phyloP scores from a whole-genome alignment of 1,139 yeast species.

The Hansenula sp. region DNA sequence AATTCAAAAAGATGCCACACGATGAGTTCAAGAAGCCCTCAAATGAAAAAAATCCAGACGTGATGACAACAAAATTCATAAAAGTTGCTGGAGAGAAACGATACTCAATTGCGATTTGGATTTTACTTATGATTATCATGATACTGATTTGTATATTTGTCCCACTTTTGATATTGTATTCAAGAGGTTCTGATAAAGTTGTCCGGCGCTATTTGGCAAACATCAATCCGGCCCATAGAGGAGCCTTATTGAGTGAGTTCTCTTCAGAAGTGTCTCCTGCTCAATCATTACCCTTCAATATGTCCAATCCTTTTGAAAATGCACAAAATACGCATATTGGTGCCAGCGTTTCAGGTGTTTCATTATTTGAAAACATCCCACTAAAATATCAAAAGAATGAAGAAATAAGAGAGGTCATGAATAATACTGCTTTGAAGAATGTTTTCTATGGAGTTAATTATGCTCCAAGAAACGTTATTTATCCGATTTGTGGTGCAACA shows the following conservation, averaged over 20 bases:
- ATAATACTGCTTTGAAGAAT: conserved; percentile 26
- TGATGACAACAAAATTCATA: neutral
- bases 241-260: conserved; percentile 7
- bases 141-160: conserved; percentile 15
- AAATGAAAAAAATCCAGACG: neutral
- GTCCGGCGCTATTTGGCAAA: conserved; percentile 17
- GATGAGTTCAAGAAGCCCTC: neutral
- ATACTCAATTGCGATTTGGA: conserved; percentile 17
- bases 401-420: conserved; percentile 32
- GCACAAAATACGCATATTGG: neutral
- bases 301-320: neutral
- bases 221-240: conserved; percentile 14
- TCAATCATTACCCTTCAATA: too few species aligned
- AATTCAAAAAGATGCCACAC: too few species aligned
- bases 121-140: conserved; percentile 16
- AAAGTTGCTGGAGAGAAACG: neutral
- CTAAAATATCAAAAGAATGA: conserved; percentile 27
- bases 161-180: conserved; percentile 17
- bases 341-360: conserved; percentile 15
- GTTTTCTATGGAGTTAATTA: conserved; percentile 58
- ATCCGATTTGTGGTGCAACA: conserved; percentile 48
- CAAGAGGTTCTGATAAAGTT: conserved; percentile 20
- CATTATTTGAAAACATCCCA: conserved; percentile 26
- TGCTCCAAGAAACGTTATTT: conserved; percentile 45
- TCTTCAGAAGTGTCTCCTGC: too few species aligned